These are phyloP conservation scores for Clathrospora elynae DNA, from an alignment of 2,329 filamentous ascomycete species.

Conservation along the genomic window DNA sequence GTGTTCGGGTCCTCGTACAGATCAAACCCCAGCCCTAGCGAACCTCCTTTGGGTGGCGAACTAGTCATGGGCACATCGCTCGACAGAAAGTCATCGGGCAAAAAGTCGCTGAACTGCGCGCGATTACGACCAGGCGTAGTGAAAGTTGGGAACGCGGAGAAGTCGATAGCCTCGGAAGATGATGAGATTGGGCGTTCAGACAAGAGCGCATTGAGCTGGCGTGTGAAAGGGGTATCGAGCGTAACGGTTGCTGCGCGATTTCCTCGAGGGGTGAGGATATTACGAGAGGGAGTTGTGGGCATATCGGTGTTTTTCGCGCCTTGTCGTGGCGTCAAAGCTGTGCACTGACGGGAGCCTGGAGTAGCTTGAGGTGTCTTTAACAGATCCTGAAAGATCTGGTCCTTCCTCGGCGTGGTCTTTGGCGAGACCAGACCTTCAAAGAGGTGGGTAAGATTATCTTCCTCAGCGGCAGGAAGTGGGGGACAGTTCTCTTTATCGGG, in stretches of 20 bases:
- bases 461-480: constrained; percentile 44
- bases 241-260: constrained; percentile 37
- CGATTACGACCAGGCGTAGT: constrained; percentile 34
- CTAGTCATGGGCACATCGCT: constrained; percentile 47
- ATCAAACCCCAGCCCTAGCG: constrained; percentile 36
- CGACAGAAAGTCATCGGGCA: constrained; percentile 41
- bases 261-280: constrained; percentile 46
- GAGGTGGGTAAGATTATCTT: constrained; percentile 65
- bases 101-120: constrained; percentile 36
- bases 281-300: constrained; percentile 38
- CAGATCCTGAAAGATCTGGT: constrained; percentile 58
- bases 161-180: constrained; percentile 38
- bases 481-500: constrained; percentile 64
- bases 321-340: constrained; percentile 42
- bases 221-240: constrained; percentile 63
- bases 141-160: constrained; percentile 45
- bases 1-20: constrained; percentile 48
- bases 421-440: constrained; percentile 68
- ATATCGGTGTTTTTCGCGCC: constrained; percentile 25
- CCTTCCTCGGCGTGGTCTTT: constrained; percentile 63
- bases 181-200: constrained; percentile 41
- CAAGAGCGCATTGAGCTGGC: constrained; percentile 67
- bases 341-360: constrained; percentile 45
- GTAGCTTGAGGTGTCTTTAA: constrained; percentile 56
- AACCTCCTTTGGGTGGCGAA: constrained; percentile 36